Base-by-base conservation (phyloP, 768 basidiomycete species). In the Tephrocybe sp. region DNA sequence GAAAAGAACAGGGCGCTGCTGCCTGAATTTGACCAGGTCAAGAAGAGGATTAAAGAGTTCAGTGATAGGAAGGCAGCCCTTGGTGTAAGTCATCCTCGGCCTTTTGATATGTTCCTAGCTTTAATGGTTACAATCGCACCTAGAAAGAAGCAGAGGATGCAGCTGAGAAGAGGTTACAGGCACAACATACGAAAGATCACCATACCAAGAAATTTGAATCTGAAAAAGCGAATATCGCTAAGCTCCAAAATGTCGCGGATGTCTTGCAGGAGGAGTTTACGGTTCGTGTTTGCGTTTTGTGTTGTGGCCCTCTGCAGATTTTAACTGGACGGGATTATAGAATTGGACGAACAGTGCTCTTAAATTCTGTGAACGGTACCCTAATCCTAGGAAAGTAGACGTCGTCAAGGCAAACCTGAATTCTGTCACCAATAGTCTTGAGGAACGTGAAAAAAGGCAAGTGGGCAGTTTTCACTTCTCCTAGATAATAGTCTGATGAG, bases 341-440 rank as follows among this genome's bases (percentile, higher is more conserved):
- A 72, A 71, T 19, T 91, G 88, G 87, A 80, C 80, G 2, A 68
- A 61, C 3, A 78, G 78, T 34, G 92, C 91, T 13, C 63, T 72
- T 18, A 64, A 82, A 58, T 84, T 80, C 57, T 91, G 84, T 50
- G 74, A 70, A 16, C 75, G 72, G 13, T 69, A 83, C 21, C 69
- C 70, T 11, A 81, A 80, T 47, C 82, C 81, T 16, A 80, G 91
- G 18, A 75, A 73, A 45, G 68, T 73, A 0, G 75, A 77, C 0
- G 73, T 68, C 3, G 74, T 94, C 22, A 61, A 88, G 44, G 76
- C 80, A 9, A 71, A 79, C 41, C 73, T 93, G 22, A 74, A 84
- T 0, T 81, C 82, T 2, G 77, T 86, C 3, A 70, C 84, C 56
- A 72, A 71, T 22, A 84, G 88, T 1, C 62, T 94, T 54, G 72